These are phyloP conservation scores for Hortaea werneckii DNA, from an alignment of 2,329 filamentous ascomycete species.

Conservation along the genomic window DNA sequence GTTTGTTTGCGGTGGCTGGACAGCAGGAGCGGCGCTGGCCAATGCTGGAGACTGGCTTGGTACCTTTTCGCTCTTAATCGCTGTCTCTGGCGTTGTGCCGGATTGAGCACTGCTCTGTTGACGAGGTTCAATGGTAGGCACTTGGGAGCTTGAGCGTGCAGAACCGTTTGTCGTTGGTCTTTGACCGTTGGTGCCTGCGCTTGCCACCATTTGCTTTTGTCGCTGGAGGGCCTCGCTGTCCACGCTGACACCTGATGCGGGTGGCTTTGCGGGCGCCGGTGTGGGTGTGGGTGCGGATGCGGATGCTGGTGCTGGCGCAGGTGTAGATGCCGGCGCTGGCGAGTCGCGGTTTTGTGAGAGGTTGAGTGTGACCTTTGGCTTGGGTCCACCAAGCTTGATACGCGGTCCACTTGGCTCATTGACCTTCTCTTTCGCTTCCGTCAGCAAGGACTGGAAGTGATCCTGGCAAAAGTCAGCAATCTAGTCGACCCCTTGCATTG, in stretches of 20 bases:
- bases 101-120: constrained; percentile 30
- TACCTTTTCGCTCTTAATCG: constrained; percentile 32
- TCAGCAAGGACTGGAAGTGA: constrained; percentile 58
- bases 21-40: constrained; percentile 19
- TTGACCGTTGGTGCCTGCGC: constrained; percentile 38
- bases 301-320: neutral
- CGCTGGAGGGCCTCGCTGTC: constrained; percentile 45
- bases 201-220: constrained; percentile 41
- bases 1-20: constrained; percentile 23
- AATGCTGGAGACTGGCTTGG: constrained; percentile 35
- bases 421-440: constrained; percentile 61
- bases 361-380: constrained; percentile 31
- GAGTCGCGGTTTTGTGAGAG: constrained; percentile 24
- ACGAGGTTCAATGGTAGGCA: constrained; percentile 22
- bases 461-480: constrained; percentile 40
- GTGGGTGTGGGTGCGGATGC: too few relatives aligned
- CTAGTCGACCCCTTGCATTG: too few relatives aligned
- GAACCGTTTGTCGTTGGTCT: constrained; percentile 18
- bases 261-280: neutral
- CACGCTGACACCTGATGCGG: constrained; percentile 36
- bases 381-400: constrained; percentile 57
- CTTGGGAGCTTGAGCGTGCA: constrained; percentile 24
- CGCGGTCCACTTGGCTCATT: constrained; percentile 64
- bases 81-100: constrained; percentile 17
- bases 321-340: constrained; percentile 26